phyloP scores from a whole-genome alignment of 139 green algal genomes.

The Picochlorum costavermella region DNA sequence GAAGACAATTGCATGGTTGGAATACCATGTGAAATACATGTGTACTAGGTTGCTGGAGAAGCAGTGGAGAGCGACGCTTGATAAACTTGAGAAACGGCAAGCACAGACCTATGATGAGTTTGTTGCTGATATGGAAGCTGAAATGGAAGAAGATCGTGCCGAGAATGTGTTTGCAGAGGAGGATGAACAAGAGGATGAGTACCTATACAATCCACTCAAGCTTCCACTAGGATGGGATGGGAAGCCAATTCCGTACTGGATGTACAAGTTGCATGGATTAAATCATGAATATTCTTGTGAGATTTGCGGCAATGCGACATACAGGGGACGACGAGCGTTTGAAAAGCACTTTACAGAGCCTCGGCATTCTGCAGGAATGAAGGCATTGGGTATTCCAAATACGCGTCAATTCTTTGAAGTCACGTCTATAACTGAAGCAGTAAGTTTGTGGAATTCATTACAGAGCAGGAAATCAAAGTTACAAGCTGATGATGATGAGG shows the following conservation, averaged over 20 bases:
- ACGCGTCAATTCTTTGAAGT: conserved; percentile 93
- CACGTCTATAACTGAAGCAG: conserved; percentile 81
- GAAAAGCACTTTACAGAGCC: conserved; percentile 96
- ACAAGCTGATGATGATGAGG: conserved; percentile 54
- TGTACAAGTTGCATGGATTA: conserved; percentile 99
- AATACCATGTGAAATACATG: conserved; percentile 30
- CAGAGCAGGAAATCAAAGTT: conserved; percentile 35
- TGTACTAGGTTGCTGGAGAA: conserved; percentile 40
- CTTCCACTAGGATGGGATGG: conserved; percentile 97
- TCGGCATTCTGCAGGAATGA: conserved; percentile 86
- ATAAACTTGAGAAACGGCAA: conserved; percentile 87
- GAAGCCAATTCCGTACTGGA: conserved; percentile 99
- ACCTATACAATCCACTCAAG: conserved; percentile 99
- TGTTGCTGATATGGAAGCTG: conserved; percentile 44
- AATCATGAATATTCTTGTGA: conserved; percentile 93
- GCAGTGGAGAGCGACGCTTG: conserved; percentile 66
- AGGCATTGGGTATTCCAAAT: conserved; percentile 92
- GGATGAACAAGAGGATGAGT: conserved; percentile 77
- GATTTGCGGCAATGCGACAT: conserved; percentile 92
- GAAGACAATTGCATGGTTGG: conserved; percentile 26
- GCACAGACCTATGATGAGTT: conserved; percentile 90
- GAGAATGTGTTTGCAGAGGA: conserved; percentile 27
- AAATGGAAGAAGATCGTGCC: conserved; percentile 20
- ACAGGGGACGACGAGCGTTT: conserved; percentile 89
- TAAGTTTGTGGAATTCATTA: conserved; percentile 73